Evolutionary conservation across 1,284 basidiomycete genomes (phyloP).

Genomic region (Sanghuangporus baumii): DNA sequence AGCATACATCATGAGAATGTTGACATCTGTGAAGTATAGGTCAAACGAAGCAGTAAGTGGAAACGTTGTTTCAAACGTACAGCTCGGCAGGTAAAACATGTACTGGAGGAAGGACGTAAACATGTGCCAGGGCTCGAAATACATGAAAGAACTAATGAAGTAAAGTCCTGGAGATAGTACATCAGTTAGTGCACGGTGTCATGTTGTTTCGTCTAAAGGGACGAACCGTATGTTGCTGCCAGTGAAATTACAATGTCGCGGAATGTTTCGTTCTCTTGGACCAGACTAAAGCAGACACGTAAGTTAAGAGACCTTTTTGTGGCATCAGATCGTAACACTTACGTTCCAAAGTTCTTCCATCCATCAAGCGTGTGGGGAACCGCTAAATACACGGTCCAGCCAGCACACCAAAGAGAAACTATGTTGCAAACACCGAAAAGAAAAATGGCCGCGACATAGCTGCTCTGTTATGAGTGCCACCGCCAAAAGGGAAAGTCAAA

Average conservation of each 20-base stretch:
- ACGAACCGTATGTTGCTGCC: constrained; percentile 73
- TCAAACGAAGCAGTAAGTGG: not conserved
- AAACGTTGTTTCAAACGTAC: constrained; percentile 34
- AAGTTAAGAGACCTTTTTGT: not conserved
- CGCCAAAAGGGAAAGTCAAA: not conserved
- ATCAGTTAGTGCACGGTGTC: not conserved
- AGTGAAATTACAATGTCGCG: constrained; percentile 78
- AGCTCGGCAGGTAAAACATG: constrained; percentile 73
- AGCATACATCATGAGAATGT: constrained; percentile 88
- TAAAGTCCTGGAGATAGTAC: constrained; percentile 44
- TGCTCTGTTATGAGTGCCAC: not conserved
- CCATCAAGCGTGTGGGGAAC: constrained; percentile 68
- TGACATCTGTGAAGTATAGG: constrained; percentile 56
- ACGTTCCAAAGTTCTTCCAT: constrained; percentile 68
- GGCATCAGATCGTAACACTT: constrained; percentile 25
- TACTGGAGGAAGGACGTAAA: constrained; percentile 85
- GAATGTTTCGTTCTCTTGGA: constrained; percentile 64
- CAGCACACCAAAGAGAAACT: constrained; percentile 85
- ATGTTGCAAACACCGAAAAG: constrained; percentile 71
- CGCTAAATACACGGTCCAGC: constrained; percentile 79
- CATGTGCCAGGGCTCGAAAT: constrained; percentile 93
- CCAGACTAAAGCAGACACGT: constrained; percentile 1
- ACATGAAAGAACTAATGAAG: constrained; percentile 80
- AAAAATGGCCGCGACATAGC: constrained; percentile 65
- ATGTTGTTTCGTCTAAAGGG: not conserved